These are phyloP conservation scores for Metarhizium rileyi DNA, from an alignment of 2,329 filamentous ascomycete species.

Conservation along the genomic window DNA sequence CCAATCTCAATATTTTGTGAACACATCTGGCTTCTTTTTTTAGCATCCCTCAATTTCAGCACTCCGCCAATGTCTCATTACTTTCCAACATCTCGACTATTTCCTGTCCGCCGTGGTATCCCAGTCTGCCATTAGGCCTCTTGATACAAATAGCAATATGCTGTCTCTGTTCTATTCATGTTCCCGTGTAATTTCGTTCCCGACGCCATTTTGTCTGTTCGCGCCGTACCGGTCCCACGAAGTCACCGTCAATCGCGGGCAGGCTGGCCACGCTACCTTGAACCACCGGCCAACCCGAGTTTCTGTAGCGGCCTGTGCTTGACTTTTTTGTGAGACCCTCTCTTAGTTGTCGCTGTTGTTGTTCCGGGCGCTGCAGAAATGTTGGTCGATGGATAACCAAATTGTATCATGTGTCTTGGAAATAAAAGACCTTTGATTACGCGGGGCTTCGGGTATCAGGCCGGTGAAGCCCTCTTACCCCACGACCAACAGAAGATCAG, in stretches of 20 bases:
- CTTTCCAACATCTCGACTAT: neutral
- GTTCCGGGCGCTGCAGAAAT: neutral
- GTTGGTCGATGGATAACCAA: neutral
- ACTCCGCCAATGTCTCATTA: constrained; percentile 4
- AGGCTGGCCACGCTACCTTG: neutral
- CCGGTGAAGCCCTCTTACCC: neutral
- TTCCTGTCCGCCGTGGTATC: neutral
- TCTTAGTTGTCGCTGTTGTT: neutral
- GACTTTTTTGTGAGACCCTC: neutral
- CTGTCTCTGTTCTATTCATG: neutral
- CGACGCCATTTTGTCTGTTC: neutral
- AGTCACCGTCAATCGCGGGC: neutral
- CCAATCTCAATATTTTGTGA: constrained; percentile 2
- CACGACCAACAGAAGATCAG: too few relatives aligned
- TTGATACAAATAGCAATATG: neutral
- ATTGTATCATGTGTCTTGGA: neutral
- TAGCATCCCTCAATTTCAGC: constrained; percentile 6
- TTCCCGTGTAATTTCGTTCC: neutral
- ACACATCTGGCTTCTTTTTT: constrained; percentile 2
- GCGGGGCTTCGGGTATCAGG: neutral
- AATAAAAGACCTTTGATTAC: neutral
- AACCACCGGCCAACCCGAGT: neutral
- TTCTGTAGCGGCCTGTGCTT: neutral
- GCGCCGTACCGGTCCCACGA: neutral
- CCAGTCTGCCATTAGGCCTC: neutral